Base-by-base conservation (phyloP, 2,329 filamentous ascomycete species). In the Fusarium sp. region DNA sequence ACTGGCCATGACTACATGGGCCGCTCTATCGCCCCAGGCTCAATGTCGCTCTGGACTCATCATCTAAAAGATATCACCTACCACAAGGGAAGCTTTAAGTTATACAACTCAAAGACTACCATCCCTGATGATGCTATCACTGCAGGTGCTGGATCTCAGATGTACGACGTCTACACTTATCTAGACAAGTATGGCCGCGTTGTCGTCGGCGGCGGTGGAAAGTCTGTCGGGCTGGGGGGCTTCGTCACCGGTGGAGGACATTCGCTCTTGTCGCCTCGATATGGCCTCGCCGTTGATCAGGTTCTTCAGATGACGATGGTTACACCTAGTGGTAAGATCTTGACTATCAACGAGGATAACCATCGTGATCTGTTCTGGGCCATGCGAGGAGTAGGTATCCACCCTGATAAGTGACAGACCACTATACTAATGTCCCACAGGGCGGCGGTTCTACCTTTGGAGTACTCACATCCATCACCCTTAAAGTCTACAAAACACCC, bases 321-420 rank as follows among this genome's bases (percentile, higher is more conserved):
- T 1, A 85, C 84, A 0, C 83, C 84, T 0, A 68, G 71, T 5
- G 87, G 88, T 0, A 73, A 82, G 8, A 78, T 85, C 7, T 41
- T 88, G 3, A 81, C 78, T 0, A 81, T 84, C 1, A 88, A 85
- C 47, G 83, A 84, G 39, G 81, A 83, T 13, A 78, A 84, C 39
- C 81, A 90, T 55, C 58, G 77, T 0, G 87, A 90, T 54, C 75
- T 91, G 1, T 90, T 89, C 74, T 91, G 88, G 88, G 88, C 88
- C 0, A 79, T 90, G 64, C 78, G 85, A 59, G 87, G 88, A 10
- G 82, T 87, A 76, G 75, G 82, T 79, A 0, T 5, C 3, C 25
- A 14, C 1, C 2, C 1, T 3, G 1, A n/a, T 23, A 15, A 6
- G 17, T 7, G 9, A n/a, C 0, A 44, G 10, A 11, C 0, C 10